Conservation (phyloP, 139 green algal species). For the Astrephomene gubernaculifera region DNA sequence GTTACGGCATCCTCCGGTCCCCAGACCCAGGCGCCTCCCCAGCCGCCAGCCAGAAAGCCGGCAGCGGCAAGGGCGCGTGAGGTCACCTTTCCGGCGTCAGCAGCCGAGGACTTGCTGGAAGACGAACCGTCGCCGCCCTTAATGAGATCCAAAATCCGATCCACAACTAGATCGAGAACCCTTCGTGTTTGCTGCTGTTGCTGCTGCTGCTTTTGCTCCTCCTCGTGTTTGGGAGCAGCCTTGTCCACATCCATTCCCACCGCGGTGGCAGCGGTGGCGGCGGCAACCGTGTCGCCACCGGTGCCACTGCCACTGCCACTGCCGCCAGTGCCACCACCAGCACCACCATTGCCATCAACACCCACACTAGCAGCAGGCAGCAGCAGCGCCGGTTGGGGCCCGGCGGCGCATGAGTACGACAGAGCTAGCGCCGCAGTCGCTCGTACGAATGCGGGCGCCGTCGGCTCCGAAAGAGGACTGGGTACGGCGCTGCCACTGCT, state of each 20-base stretch:
- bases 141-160: conserved; percentile 38
- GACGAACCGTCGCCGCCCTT: conserved; percentile 58
- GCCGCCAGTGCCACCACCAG: neutral
- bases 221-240: no score
- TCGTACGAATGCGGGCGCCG: conserved; percentile 14
- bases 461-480: conserved; percentile 49
- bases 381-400: conserved; percentile 18
- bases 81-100: conserved; percentile 66
- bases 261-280: conserved; percentile 8
- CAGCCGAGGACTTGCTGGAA: no score
- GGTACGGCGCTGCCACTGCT: conserved; percentile 56
- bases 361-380: no score
- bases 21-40: neutral
- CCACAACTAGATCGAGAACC: conserved; percentile 52
- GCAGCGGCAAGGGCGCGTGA: conserved; percentile 3
- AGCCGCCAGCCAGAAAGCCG: conserved; percentile 20
- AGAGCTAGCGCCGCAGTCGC: conserved; percentile 23
- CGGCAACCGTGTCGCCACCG: neutral
- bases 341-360: no score
- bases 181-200: neutral
- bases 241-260: neutral
- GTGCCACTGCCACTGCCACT: neutral
- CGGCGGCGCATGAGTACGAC: conserved; percentile 8
- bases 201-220: neutral
- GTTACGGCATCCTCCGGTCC: no score